Base-by-base conservation (phyloP, 768 basidiomycete species). In the Neoboletus subvelutipes region DNA sequence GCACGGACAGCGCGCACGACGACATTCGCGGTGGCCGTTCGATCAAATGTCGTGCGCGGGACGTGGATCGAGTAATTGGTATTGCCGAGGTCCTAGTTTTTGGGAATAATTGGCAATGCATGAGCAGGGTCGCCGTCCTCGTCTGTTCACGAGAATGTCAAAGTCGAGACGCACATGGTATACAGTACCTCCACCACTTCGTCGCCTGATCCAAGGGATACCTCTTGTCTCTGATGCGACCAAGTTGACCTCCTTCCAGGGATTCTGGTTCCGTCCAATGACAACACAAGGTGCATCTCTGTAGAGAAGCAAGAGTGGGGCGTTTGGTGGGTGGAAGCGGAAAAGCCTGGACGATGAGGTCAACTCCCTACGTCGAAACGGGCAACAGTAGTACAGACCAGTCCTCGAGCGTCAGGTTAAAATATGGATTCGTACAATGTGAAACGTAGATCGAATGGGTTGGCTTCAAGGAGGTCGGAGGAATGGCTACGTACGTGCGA, bases 21-120 rank as follows among this genome's bases (percentile, higher is more conserved):
- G n/a, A 95, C 75, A 54, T 85, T 80, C 0, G 92, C 88, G 0
- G 94, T 95, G 20, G 76, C 80, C 34, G 83, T 78, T 34, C 95
- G 81, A 67, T 96, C 85, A 61, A 99, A 98, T 0, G 86, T 77
- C 5, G 78, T 65, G 6, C 96, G 82, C 0, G 96, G 88, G 13
- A 96, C 79, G 61, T 97, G 91, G 57, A 99, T 90, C 0, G 94
- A 97, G 72, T 92, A 98, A 69, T 98, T 98, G 2, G 94, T 94
- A 70, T 99, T 99, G 17, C 97, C 97, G 18, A 94, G 75, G 68
- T 99, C 97, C 97, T 98, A 67, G 28, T 28, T 50, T n/a, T 40
- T 24, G 33, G n/a, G 50, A 41, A 34, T 43, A 37, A 12, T 42
- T 15, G 13, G 36, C 29, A 47, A 12, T 45, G 31, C 20, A 28